Evolutionary conservation across 164 flowering plant species (phyloP).

Genomic region (Vitis amurensis): DNA sequence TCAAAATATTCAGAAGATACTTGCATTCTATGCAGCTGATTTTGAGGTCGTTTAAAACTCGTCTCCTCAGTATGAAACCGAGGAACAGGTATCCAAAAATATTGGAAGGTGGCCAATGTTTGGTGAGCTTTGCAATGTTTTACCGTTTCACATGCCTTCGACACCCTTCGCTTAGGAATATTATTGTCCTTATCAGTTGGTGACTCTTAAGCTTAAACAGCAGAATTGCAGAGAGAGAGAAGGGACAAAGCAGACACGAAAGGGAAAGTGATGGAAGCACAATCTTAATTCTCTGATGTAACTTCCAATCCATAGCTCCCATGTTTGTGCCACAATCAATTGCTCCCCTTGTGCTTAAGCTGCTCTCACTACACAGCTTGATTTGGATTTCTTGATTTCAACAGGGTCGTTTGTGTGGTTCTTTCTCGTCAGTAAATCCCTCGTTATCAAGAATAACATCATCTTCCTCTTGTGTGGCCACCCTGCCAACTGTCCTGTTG

Average conservation of each 20-base stretch:
- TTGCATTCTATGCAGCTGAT: slow-evolving; percentile 13
- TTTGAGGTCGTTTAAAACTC: background rate
- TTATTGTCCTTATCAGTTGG: slow-evolving; percentile 3
- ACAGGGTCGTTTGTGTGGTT: no score
- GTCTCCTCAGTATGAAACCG: slow-evolving; percentile 18
- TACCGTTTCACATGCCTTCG: slow-evolving; percentile 9
- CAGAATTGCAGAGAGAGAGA: slow-evolving; percentile 74
- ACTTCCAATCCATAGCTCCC: slow-evolving; percentile 75
- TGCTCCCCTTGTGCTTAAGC: no score
- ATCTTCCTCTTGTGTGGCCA: no score
- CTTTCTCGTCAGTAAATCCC: no score
- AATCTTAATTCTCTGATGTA: slow-evolving; percentile 23
- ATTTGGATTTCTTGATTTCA: no score
- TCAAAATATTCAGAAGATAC: slow-evolving; percentile 60
- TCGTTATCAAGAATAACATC: no score
- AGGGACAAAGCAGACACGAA: slow-evolving; percentile 72
- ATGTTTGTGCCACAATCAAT: slow-evolving; percentile 19
- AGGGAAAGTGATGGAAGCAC: slow-evolving; percentile 29
- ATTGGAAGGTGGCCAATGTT: slow-evolving; percentile 16
- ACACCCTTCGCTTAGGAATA: background rate
- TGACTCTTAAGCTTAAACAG: slow-evolving; percentile 39
- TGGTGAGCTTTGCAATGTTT: slow-evolving; percentile 18
- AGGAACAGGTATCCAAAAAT: slow-evolving; percentile 33
- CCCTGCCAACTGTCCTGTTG: no score
- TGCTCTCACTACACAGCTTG: no score